Percentiles rank a stretch among this genome's conserved stretches.
Conservation (phyloP, 2,329 filamentous ascomycete genomes). For the Aspergillus tubingensis region DNA sequence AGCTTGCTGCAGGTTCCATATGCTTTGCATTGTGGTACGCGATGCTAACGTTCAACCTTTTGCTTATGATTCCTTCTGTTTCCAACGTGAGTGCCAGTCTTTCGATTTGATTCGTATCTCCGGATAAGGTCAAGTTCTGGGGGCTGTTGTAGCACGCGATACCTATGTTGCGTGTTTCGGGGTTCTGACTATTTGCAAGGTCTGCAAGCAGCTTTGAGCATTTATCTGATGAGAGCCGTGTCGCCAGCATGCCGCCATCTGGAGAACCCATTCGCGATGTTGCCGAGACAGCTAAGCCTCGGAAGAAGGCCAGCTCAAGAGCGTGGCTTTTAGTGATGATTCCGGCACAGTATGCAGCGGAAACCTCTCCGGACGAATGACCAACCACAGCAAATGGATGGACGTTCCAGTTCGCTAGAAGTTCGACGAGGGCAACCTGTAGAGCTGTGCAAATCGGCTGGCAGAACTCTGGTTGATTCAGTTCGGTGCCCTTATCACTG, state of each 20-base stretch:
- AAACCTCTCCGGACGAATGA: neutral
- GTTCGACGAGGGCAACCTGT: neutral
- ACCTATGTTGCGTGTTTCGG: neutral
- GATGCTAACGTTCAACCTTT: neutral
- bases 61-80: neutral
- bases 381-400: neutral
- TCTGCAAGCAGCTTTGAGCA: neutral
- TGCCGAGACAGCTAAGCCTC: neutral
- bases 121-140: neutral
- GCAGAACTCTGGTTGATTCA: neutral
- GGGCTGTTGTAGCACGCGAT: neutral
- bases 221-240: neutral
- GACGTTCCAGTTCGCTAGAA: neutral
- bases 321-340: neutral
- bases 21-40: neutral
- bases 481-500: neutral
- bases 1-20: neutral
- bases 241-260: neutral
- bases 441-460: neutral
- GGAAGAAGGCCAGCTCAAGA: neutral
- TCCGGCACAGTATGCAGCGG: neutral
- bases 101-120: neutral
- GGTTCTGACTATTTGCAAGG: neutral
- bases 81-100: neutral
- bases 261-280: neutral